Conservation (phyloP, 176 grass and related monocot genomes). For the Oryza glaberrima region DNA sequence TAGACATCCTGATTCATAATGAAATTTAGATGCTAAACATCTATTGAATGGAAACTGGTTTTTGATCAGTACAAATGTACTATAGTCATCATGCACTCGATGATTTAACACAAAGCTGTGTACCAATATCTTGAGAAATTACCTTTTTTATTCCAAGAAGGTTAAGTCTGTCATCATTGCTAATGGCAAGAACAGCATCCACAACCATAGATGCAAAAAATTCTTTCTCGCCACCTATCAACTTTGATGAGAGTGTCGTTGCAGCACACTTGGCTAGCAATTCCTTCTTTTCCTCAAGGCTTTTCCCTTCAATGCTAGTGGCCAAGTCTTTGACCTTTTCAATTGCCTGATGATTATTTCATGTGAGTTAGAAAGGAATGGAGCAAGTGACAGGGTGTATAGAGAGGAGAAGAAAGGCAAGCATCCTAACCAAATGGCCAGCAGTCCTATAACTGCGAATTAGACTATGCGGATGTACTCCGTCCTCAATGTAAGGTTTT, state of each 20-base stretch:
- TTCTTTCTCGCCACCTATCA: constrained; percentile 94
- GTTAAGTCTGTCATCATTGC: constrained; percentile 17
- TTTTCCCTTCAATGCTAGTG: constrained; percentile 97
- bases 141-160: constrained; percentile 52
- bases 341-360: constrained; percentile 63
- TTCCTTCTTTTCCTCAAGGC: constrained; percentile 86
- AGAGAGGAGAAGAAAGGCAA: neutral
- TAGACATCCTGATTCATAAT: neutral
- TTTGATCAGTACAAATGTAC: neutral
- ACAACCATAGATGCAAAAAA: constrained; percentile 96
- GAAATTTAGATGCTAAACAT: neutral
- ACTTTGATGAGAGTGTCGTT: constrained; percentile 90
- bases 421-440: constrained; percentile 52
- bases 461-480: constrained; percentile 85
- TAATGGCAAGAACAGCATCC: constrained; percentile 90
- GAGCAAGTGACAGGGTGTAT: neutral
- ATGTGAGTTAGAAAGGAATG: neutral
- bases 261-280: constrained; percentile 89
- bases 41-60: neutral
- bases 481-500: constrained; percentile 97
- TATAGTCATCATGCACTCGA: neutral
- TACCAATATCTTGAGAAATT: neutral
- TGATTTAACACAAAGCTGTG: no score
- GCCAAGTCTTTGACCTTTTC: constrained; percentile 85
- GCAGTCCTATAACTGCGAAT: constrained; percentile 86